Percentiles rank a stretch among this genome's conserved stretches.
Conservation (phyloP, 2,329 filamentous ascomycete genomes). For the Botrytis medusae region DNA sequence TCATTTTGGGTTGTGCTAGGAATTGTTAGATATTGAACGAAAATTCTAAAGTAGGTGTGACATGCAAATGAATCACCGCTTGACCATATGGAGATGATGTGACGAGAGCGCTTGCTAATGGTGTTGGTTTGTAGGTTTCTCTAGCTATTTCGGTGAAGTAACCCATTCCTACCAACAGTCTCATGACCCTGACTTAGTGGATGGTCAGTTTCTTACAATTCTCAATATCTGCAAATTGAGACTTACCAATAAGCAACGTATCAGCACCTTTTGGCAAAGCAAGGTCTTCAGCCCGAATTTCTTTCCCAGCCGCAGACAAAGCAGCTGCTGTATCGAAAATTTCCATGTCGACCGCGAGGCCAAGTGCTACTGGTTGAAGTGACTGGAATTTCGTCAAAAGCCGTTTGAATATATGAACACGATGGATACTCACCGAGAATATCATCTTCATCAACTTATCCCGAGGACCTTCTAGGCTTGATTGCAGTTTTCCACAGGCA, state of each 20-base stretch:
- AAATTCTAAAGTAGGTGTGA: too few relatives aligned
- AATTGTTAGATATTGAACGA: neutral
- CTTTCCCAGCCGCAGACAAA: neutral
- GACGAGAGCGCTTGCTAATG: slow-evolving; percentile 14
- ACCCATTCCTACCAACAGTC: slow-evolving; percentile 22
- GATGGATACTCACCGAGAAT: neutral
- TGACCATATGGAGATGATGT: slow-evolving; percentile 13
- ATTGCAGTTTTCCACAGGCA: slow-evolving; percentile 5
- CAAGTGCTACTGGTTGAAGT: slow-evolving; percentile 1
- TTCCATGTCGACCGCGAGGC: slow-evolving; percentile 13
- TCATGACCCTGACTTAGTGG: slow-evolving; percentile 23
- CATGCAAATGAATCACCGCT: neutral
- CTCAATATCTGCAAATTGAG: too few relatives aligned
- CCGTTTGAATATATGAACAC: fast-evolving
- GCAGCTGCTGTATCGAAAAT: slow-evolving; percentile 12
- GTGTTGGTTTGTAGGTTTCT: slow-evolving; percentile 18
- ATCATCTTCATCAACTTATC: slow-evolving; percentile 2
- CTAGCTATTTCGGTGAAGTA: slow-evolving; percentile 20
- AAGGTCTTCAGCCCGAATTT: slow-evolving; percentile 13
- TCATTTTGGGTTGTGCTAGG: slow-evolving; percentile 20
- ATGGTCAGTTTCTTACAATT: neutral
- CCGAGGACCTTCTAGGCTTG: neutral
- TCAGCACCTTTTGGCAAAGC: slow-evolving; percentile 5
- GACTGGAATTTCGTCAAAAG: neutral
- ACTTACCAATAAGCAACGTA: slow-evolving; percentile 11